Conservation (phyloP, 2,329 filamentous ascomycete species). For the Tolypocladium sp. region DNA sequence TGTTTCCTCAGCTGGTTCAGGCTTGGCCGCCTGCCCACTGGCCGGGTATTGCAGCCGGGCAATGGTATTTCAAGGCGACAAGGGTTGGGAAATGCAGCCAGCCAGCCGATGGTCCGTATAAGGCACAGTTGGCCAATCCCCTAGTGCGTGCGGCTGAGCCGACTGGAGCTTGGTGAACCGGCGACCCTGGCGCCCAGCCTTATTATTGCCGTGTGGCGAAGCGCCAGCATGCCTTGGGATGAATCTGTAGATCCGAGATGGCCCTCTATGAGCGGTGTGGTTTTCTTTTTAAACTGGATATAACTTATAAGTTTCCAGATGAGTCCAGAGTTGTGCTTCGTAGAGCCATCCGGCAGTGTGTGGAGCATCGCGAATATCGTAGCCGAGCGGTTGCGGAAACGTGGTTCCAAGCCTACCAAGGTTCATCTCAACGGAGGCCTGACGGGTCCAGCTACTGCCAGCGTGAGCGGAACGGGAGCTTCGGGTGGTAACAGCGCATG, state of each 20-base stretch:
- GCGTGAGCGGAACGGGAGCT: too few relatives aligned
- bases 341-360: not conserved
- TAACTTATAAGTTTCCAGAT: not conserved
- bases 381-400: not conserved
- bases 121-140: not conserved
- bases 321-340: not conserved
- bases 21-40: not conserved
- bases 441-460: not conserved
- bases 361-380: not conserved
- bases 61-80: not conserved
- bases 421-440: not conserved
- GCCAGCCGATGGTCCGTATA: not conserved
- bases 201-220: not conserved
- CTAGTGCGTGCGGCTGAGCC: not conserved
- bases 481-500: not conserved
- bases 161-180: not conserved
- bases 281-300: not conserved
- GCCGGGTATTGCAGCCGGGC: not conserved
- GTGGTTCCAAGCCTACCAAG: too few relatives aligned
- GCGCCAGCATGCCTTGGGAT: not conserved
- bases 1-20: not conserved
- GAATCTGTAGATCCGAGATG: not conserved
- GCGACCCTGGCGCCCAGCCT: not conserved
- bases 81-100: not conserved
- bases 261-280: not conserved